These are phyloP conservation scores for Ogataea sp. DNA, from an alignment of 805 yeast species.

Conservation along the genomic window DNA sequence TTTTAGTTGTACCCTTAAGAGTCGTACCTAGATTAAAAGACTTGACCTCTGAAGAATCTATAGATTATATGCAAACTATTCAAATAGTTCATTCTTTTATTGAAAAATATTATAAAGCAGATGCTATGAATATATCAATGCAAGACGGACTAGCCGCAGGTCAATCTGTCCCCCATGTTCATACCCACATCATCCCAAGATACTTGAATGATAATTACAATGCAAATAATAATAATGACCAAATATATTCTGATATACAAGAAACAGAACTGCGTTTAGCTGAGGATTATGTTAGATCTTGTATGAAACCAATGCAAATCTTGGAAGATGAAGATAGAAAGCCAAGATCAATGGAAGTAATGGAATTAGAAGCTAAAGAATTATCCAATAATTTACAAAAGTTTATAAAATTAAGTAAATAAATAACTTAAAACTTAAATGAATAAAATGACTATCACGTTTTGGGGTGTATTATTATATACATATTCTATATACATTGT, in stretches of 20 bases:
- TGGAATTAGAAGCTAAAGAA: slow-evolving; percentile 65
- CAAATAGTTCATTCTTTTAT: slow-evolving; percentile 67
- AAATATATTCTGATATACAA: slow-evolving; percentile 62
- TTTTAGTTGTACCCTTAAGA: slow-evolving; percentile 77
- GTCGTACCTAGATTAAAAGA: slow-evolving; percentile 60
- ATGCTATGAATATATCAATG: slow-evolving; percentile 80
- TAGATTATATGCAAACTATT: slow-evolving; percentile 71
- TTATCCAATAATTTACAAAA: slow-evolving; percentile 34
- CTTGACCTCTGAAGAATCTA: slow-evolving; percentile 59
- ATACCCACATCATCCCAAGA: slow-evolving; percentile 90
- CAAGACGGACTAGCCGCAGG: slow-evolving; percentile 98
- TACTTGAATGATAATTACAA: slow-evolving; percentile 50
- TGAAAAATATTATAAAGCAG: slow-evolving; percentile 61
- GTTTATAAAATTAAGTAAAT: no score
- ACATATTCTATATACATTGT: no score
- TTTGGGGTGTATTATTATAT: no score
- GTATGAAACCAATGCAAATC: slow-evolving; percentile 17
- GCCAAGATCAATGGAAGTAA: slow-evolving; percentile 51
- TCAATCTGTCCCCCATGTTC: slow-evolving; percentile 92
- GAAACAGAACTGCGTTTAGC: slow-evolving; percentile 40
- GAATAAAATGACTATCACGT: no score
- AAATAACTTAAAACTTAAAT: no score
- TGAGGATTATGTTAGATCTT: slow-evolving; percentile 25
- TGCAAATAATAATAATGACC: no score
- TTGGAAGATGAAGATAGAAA: slow-evolving; percentile 45